Conservation (phyloP, 768 basidiomycete genomes). For the Rubroboletus pulcherrimus region DNA sequence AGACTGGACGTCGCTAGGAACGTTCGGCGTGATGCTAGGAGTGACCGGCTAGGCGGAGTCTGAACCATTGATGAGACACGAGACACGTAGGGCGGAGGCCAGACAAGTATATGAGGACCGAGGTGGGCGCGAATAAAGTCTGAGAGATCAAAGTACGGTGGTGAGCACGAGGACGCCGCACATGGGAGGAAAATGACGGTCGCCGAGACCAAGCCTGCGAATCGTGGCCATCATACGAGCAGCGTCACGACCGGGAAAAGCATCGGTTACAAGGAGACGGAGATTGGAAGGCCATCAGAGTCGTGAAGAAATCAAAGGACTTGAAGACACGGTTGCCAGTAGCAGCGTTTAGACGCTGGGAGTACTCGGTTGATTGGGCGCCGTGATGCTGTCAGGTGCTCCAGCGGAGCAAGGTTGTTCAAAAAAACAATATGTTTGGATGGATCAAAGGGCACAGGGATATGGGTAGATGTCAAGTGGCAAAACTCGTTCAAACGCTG, state of each 20-base stretch:
- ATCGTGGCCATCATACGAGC: not conserved
- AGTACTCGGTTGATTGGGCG: not conserved
- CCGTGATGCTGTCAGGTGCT: not conserved
- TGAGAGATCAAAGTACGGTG: not conserved
- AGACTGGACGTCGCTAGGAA: not conserved
- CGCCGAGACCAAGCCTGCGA: not conserved
- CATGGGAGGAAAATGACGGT: not conserved
- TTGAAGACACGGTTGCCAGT: not conserved
- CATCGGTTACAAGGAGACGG: not conserved
- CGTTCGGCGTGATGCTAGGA: not conserved
- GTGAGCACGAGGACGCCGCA: no score
- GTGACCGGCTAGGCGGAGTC: slow-evolving; percentile 10
- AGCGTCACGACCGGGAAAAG: not conserved
- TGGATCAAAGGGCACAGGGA: no score
- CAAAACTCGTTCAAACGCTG: not conserved
- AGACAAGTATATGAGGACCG: no score
- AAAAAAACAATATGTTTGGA: no score
- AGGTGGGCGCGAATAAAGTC: not conserved
- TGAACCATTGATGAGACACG: not conserved
- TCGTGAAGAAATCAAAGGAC: not conserved
- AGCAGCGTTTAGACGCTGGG: not conserved
- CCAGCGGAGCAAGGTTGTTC: not conserved
- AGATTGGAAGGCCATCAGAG: not conserved
- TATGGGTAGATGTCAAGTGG: not conserved
- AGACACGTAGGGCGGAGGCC: not conserved